These are phyloP conservation scores for Sphaerulina vaccinii DNA, from an alignment of 2,329 filamentous ascomycete species.

Conservation along the genomic window DNA sequence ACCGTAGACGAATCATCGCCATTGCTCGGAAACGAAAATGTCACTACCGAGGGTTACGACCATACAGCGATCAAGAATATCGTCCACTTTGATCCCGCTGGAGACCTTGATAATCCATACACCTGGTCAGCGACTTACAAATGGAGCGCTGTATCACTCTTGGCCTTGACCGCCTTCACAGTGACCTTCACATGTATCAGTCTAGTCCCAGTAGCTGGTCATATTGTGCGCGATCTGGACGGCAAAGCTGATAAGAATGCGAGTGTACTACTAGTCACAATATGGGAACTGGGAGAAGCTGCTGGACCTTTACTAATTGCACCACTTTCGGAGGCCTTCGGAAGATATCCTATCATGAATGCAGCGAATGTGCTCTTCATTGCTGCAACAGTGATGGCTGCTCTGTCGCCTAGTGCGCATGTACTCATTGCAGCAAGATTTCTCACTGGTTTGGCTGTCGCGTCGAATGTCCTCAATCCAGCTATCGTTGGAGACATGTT, in stretches of 20 bases:
- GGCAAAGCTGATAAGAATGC: constrained; percentile 24
- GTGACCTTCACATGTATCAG: constrained; percentile 43
- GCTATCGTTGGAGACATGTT: constrained; percentile 66
- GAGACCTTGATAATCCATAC: constrained; percentile 53
- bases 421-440: constrained; percentile 46
- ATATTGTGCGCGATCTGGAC: constrained; percentile 31
- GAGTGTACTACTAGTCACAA: constrained; percentile 46
- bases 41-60: constrained; percentile 2
- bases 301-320: constrained; percentile 48
- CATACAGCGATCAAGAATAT: constrained; percentile 25
- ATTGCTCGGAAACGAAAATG: constrained; percentile 14
- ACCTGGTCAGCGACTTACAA: constrained; percentile 53
- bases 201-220: constrained; percentile 32
- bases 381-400: constrained; percentile 42
- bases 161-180: constrained; percentile 57
- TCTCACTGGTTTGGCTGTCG: constrained; percentile 47
- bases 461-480: constrained; percentile 59
- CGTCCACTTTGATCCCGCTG: constrained; percentile 48
- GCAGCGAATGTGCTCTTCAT: constrained; percentile 48
- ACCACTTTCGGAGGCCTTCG: constrained; percentile 47
- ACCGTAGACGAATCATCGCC: constrained; percentile 20
- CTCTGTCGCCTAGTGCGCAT: constrained; percentile 39
- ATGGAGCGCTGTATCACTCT: constrained; percentile 53
- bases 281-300: constrained; percentile 52
- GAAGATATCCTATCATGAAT: constrained; percentile 41